Percentiles rank a stretch among this genome's conserved stretches.
These are phyloP conservation scores for Penicillium sp. DNA, from an alignment of 2,329 filamentous ascomycete species.

Conservation along the genomic window DNA sequence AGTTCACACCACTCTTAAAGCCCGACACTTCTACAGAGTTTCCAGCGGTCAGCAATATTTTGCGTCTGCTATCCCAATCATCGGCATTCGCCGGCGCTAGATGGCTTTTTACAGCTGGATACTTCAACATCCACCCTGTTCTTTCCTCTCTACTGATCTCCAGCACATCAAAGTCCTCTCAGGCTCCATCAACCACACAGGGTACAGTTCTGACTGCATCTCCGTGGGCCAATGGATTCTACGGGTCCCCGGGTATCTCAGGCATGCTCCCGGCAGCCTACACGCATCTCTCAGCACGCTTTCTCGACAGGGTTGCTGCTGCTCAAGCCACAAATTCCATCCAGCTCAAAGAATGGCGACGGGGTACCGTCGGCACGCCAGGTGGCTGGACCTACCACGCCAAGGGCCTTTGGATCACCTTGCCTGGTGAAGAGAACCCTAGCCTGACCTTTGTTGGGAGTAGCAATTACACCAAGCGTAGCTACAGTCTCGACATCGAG, in stretches of 20 bases:
- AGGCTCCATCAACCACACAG: slow-evolving; percentile 43
- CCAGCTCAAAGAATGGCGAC: slow-evolving; percentile 82
- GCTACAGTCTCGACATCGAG: slow-evolving; percentile 90
- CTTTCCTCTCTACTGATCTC: slow-evolving; percentile 79
- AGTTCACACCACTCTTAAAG: slow-evolving; percentile 82
- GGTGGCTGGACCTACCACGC: slow-evolving; percentile 97
- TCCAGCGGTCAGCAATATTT: slow-evolving; percentile 74
- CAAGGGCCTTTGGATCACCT: slow-evolving; percentile 89
- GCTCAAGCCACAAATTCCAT: slow-evolving; percentile 63
- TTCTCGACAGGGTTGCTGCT: slow-evolving; percentile 67
- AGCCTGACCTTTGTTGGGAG: slow-evolving; percentile 84
- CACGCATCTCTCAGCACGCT: slow-evolving; percentile 81
- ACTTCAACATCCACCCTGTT: slow-evolving; percentile 93
- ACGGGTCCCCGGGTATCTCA: slow-evolving; percentile 81
- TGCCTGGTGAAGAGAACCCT: slow-evolving; percentile 63
- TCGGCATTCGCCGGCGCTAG: slow-evolving; percentile 67
- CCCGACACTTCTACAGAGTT: slow-evolving; percentile 87
- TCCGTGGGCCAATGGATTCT: slow-evolving; percentile 94
- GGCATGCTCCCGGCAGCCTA: slow-evolving; percentile 92
- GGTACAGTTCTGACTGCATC: slow-evolving; percentile 91
- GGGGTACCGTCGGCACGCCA: slow-evolving; percentile 77
- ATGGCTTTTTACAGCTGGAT: slow-evolving; percentile 97
- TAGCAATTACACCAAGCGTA: slow-evolving; percentile 93
- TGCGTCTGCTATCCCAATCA: slow-evolving; percentile 68
- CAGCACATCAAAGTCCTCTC: slow-evolving; percentile 57